phyloP scores from a whole-genome alignment of 1,284 basidiomycete species.

The Cryptococcus jaspeensis region DNA sequence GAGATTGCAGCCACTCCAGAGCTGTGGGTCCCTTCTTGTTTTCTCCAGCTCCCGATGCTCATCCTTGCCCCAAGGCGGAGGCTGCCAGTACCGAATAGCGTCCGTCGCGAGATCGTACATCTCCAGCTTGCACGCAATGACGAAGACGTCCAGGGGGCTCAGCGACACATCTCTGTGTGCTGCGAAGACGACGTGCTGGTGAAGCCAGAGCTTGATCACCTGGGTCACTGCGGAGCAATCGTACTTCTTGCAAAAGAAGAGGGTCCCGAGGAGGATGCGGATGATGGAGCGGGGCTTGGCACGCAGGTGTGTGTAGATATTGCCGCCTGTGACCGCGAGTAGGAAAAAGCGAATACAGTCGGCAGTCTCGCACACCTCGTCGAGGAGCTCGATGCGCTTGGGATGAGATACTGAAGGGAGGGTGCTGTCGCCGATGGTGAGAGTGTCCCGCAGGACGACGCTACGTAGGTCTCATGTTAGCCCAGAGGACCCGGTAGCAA shows the following conservation, averaged over 20 bases:
- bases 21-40: no score
- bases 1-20: no score
- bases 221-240: not conserved
- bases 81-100: no score
- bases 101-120: no score
- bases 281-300: not conserved
- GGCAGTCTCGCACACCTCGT: constrained; percentile 5
- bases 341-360: constrained; percentile 4
- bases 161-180: not conserved
- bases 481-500: no score
- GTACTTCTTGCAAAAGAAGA: not conserved
- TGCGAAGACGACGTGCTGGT: not conserved
- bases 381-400: constrained; percentile 5
- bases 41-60: not conserved
- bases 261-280: no score
- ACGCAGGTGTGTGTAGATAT: not conserved
- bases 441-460: not conserved
- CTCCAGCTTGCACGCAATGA: no score
- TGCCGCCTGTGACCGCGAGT: not conserved
- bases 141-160: not conserved
- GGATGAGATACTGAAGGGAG: not conserved
- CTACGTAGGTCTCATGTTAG: no score
- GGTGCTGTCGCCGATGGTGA: not conserved
- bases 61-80: no score
- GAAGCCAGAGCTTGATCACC: not conserved